phyloP scores from a whole-genome alignment of 495 filamentous ascomycete genomes.

The Penicillium flavigenum region DNA sequence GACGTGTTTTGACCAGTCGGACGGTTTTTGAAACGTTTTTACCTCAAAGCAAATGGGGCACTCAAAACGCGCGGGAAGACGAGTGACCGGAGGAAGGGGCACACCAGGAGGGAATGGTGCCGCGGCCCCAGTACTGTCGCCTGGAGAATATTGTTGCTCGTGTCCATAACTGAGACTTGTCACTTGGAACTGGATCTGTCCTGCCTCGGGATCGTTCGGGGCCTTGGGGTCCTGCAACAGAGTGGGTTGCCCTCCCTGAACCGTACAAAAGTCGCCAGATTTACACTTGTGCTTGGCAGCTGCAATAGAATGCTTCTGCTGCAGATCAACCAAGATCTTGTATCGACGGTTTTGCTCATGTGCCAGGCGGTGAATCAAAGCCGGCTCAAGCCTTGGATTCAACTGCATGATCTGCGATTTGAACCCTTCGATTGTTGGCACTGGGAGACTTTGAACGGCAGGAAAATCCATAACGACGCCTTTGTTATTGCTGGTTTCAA shows the following conservation, averaged over 20 bases:
- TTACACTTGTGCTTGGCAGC: conserved; percentile 55
- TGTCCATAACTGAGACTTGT: conserved; percentile 55
- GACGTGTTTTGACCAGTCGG: conserved; percentile 97
- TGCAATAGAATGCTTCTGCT: conserved; percentile 66
- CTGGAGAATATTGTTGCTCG: conserved; percentile 60
- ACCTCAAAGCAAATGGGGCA: conserved; percentile 87
- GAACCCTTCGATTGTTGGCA: conserved; percentile 77
- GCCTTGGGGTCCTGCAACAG: conserved; percentile 50
- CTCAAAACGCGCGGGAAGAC: conserved; percentile 87
- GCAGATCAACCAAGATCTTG: conserved; percentile 70
- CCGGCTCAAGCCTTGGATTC: conserved; percentile 67
- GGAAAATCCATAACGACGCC: conserved; percentile 51
- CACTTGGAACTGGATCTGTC: conserved; percentile 52
- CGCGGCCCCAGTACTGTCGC: conserved; percentile 65
- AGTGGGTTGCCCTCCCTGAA: conserved; percentile 58
- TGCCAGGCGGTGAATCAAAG: conserved; percentile 78
- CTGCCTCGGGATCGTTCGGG: conserved; percentile 41
- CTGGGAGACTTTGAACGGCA: conserved; percentile 48
- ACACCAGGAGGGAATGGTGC: conserved; percentile 78
- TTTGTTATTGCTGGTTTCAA: conserved; percentile 43
- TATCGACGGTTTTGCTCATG: conserved; percentile 77
- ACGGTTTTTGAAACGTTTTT: conserved; percentile 91
- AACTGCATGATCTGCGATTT: conserved; percentile 68
- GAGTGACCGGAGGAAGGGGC: conserved; percentile 74
- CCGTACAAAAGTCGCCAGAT: conserved; percentile 61